Conservation (phyloP, 768 basidiomycete genomes). For the Melanogaster broomeanus region DNA sequence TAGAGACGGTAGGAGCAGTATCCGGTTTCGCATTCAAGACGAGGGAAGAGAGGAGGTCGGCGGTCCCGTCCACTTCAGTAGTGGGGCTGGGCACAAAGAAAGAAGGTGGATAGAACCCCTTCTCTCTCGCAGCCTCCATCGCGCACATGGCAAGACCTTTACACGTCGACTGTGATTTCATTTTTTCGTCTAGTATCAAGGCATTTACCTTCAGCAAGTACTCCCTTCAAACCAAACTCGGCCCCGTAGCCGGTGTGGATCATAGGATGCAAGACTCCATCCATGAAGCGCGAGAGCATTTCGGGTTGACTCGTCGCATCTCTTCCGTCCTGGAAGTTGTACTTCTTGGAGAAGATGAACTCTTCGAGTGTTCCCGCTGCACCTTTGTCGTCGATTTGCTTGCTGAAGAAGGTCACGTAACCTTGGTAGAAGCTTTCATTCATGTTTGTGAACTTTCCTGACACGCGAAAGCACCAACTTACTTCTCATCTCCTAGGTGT, state of each 20-base stretch:
- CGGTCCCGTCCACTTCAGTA: not conserved
- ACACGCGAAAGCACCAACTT: not conserved
- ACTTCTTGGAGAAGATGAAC: conserved; percentile 33
- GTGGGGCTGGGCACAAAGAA: conserved; percentile 5
- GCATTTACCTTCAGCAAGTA: conserved; percentile 61
- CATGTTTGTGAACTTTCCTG: not conserved
- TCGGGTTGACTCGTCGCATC: conserved; percentile 36
- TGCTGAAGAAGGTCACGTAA: conserved; percentile 29
- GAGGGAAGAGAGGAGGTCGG: conserved; percentile 5
- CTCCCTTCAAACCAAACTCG: conserved; percentile 64
- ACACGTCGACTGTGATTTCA: not conserved
- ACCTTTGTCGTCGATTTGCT: conserved; percentile 18
- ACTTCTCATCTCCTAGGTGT: conserved; percentile 16
- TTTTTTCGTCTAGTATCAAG: not conserved
- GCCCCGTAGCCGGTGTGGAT: conserved; percentile 63
- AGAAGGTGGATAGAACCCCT: conserved; percentile 31
- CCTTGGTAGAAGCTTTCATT: conserved; percentile 25
- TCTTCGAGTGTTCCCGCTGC: conserved; percentile 18
- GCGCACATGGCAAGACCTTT: conserved; percentile 28
- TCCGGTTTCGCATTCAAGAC: conserved; percentile 4
- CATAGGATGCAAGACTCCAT: conserved; percentile 56
- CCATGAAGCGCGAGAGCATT: conserved; percentile 53
- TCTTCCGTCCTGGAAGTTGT: conserved; percentile 20
- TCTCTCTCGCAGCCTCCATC: conserved; percentile 32
- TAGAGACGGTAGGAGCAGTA: not conserved